Evolutionary conservation across 345 rosid species (phyloP).

Genomic region (Orychophragmus violaceus): DNA sequence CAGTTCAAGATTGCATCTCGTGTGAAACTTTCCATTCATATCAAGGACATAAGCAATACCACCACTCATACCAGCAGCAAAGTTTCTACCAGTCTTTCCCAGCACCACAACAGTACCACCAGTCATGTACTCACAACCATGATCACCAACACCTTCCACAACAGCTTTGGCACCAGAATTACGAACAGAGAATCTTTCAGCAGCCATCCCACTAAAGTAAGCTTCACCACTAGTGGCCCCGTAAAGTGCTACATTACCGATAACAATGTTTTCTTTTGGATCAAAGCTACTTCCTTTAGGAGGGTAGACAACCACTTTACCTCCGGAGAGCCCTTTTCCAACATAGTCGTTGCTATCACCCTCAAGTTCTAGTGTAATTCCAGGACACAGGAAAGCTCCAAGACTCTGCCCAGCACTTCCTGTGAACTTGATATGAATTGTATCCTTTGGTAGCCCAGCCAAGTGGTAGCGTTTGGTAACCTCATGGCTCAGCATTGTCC

Average conservation of each 20-base stretch:
- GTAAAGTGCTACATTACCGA: constrained; percentile 95
- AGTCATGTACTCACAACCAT: constrained; percentile 99
- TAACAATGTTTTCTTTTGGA: constrained; percentile 92
- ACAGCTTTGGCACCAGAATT: constrained; percentile 98
- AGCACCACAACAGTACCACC: constrained; percentile 96
- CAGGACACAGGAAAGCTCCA: constrained; percentile 95
- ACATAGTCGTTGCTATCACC: constrained; percentile 98
- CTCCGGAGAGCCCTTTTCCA: constrained; percentile 98
- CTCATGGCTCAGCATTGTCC: constrained; percentile 99
- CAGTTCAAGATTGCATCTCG: constrained; percentile 81
- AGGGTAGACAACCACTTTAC: constrained; percentile 90
- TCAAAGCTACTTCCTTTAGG: constrained; percentile 83
- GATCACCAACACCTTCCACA: constrained; percentile 99
- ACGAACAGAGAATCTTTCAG: constrained; percentile 97
- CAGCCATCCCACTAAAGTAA: constrained; percentile 98
- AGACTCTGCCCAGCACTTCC: constrained; percentile 99
- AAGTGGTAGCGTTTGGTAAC: constrained; percentile 79
- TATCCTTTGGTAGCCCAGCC: constrained; percentile 83
- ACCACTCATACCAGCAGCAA: constrained; percentile 99
- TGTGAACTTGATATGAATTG: constrained; percentile 72
- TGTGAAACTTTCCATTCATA: constrained; percentile 65
- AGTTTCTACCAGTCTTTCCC: constrained; percentile 96
- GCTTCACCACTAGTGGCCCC: constrained; percentile 95
- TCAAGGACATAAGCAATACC: constrained; percentile 95
- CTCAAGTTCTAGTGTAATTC: constrained; percentile 83